Evolutionary conservation across 169 alveolate genomes (phyloP).

Genomic region (Eimeria zaria): DNA sequence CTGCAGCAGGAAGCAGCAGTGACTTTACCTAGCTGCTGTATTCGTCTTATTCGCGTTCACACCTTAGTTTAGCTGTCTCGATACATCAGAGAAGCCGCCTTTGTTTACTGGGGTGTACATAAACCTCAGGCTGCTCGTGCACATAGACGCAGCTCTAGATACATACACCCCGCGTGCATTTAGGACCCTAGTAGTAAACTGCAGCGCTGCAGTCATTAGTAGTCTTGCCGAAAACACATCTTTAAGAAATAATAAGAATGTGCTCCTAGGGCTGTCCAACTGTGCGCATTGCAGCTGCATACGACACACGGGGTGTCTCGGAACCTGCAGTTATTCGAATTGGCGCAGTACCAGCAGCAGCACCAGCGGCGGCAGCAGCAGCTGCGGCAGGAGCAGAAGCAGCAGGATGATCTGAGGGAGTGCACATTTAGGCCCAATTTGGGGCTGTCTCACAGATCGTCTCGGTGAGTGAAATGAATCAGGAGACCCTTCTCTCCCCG

Average conservation of each 20-base stretch:
- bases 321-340: constrained; percentile 47
- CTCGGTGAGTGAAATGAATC: background rate
- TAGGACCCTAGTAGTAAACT: background rate
- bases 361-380: constrained; percentile 45
- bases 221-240: background rate
- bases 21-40: background rate
- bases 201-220: background rate
- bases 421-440: constrained; percentile 41
- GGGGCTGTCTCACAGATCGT: background rate
- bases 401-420: constrained; percentile 37
- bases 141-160: background rate
- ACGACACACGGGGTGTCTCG: constrained; percentile 21
- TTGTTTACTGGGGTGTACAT: background rate
- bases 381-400: constrained; percentile 60
- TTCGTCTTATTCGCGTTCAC: background rate
- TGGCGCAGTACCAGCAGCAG: constrained; percentile 51
- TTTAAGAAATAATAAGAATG: background rate
- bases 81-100: background rate
- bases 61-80: background rate
- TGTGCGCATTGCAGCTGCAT: background rate
- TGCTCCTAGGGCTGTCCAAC: background rate
- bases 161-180: background rate
- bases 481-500: background rate
- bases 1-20: background rate
- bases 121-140: background rate